Evolutionary conservation across 1,284 basidiomycete species (phyloP).

Genomic region (Sparassis latifolia): DNA sequence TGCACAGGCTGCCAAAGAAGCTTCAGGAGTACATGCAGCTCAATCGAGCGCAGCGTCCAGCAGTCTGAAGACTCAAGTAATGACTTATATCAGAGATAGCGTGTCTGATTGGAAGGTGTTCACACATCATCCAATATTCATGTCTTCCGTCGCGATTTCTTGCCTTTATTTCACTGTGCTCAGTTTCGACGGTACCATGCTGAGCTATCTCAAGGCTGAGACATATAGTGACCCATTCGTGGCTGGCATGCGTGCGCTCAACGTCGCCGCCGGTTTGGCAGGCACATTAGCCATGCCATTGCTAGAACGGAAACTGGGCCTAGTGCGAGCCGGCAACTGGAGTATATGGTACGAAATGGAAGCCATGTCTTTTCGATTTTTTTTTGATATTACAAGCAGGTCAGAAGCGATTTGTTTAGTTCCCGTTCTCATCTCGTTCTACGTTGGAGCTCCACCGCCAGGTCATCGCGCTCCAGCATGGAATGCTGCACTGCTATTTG

Average conservation of each 20-base stretch:
- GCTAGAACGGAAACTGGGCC: conserved; percentile 34
- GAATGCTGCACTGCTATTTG: conserved; percentile 35
- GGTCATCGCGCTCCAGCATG: conserved; percentile 20
- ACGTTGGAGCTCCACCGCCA: conserved; percentile 22
- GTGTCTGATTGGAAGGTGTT: conserved; percentile 39
- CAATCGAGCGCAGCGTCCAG: neutral
- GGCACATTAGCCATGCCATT: conserved; percentile 41
- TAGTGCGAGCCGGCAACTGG: conserved; percentile 43
- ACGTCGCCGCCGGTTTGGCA: conserved; percentile 36
- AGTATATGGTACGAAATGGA: conserved; percentile 32
- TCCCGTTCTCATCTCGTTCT: conserved; percentile 35
- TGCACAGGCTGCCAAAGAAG: conserved; percentile 15
- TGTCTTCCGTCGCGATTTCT: conserved; percentile 39
- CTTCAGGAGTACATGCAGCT: neutral
- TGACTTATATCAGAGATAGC: conserved; percentile 4
- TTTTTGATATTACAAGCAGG: conserved; percentile 19
- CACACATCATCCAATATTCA: conserved; percentile 37
- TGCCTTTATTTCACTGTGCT: conserved; percentile 40
- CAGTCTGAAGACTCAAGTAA: neutral
- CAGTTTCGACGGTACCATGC: conserved; percentile 44
- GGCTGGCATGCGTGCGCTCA: conserved; percentile 46
- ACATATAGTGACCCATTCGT: conserved; percentile 45
- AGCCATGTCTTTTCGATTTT: neutral
- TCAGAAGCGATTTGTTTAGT: conserved; percentile 33
- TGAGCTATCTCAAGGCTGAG: conserved; percentile 40